Percentiles rank a stretch among this genome's conserved stretches.
Evolutionary conservation across 805 yeast genomes (phyloP).

Genomic region (Saccharomyces mikatae): DNA sequence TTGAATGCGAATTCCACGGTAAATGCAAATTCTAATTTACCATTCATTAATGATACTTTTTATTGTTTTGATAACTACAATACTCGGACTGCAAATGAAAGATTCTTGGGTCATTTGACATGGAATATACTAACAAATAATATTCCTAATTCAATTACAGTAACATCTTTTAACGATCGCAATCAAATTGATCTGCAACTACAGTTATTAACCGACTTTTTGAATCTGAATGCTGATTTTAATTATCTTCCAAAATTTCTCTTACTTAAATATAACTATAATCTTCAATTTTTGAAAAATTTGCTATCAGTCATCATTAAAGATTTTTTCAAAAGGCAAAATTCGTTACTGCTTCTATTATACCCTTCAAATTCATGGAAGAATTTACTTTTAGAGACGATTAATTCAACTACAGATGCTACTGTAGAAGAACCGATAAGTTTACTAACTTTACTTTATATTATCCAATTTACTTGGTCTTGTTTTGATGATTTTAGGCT

Average conservation of each 20-base stretch:
- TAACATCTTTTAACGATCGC: neutral
- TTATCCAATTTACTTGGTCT: conserved; percentile 26
- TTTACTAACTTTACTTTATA: conserved; percentile 15
- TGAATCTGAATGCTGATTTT: conserved; percentile 14
- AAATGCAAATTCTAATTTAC: conserved; percentile 3
- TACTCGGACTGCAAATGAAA: conserved; percentile 3
- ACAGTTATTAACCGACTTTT: neutral
- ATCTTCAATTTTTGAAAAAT: conserved; percentile 5
- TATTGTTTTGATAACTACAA: conserved; percentile 17
- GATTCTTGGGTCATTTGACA: conserved; percentile 20
- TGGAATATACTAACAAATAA: conserved; percentile 15
- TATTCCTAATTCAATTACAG: neutral
- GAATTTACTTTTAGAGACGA: conserved; percentile 3
- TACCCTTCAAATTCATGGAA: conserved; percentile 17
- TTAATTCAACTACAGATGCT: neutral
- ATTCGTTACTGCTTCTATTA: conserved; percentile 20
- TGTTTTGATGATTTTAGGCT: conserved; percentile 23
- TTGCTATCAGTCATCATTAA: conserved; percentile 6
- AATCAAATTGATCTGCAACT: neutral
- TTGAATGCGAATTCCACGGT: neutral
- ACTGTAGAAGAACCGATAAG: conserved; percentile 9
- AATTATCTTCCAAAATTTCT: conserved; percentile 17
- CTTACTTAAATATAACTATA: conserved; percentile 11
- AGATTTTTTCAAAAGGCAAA: conserved; percentile 13
- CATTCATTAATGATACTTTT: conserved; percentile 25